Conservation (phyloP, 1,284 basidiomycete species). For the Heterobasidion annosum region DNA sequence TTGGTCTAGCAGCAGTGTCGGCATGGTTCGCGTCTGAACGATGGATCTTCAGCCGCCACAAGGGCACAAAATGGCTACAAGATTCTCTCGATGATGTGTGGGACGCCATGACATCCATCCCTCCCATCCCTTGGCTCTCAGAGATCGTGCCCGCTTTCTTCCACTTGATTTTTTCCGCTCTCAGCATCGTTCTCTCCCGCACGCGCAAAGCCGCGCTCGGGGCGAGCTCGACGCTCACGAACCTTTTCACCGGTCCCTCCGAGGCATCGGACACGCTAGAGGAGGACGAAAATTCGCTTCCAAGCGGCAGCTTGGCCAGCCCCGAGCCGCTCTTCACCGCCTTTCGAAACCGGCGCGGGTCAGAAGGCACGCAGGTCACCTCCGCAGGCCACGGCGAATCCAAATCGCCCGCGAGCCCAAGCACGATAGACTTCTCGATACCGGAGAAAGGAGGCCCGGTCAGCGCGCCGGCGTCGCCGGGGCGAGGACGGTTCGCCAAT, state of each 20-base stretch:
- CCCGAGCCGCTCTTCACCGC: conserved; percentile 4
- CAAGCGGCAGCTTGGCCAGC: conserved; percentile 1
- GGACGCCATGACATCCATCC: conserved; percentile 31
- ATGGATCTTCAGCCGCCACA: conserved; percentile 59
- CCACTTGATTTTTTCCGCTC: background rate
- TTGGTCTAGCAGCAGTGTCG: conserved; percentile 67
- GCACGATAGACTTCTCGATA: conserved; percentile 16
- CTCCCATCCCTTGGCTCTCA: conserved; percentile 22
- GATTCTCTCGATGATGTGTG: conserved; percentile 51
- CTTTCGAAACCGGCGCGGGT: conserved; percentile 5
- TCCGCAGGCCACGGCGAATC: conserved; percentile 2
- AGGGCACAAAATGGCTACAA: conserved; percentile 67
- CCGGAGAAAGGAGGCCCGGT: conserved; percentile 12
- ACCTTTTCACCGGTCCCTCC: conserved; percentile 7
- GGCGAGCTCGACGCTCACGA: conserved; percentile 4
- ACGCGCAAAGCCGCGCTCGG: conserved; percentile 3
- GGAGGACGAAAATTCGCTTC: conserved; percentile 7
- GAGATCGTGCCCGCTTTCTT: conserved; percentile 11
- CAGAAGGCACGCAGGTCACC: conserved; percentile 3
- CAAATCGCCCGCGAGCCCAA: conserved; percentile 2
- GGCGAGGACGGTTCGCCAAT: conserved; percentile 28
- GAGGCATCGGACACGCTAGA: conserved; percentile 1
- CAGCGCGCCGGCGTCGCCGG: conserved; percentile 10
- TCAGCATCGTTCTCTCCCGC: background rate
- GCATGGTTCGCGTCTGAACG: conserved; percentile 73